Conservation (phyloP, 345 rosid genomes). For the Psidium friedrichsthalianum region DNA sequence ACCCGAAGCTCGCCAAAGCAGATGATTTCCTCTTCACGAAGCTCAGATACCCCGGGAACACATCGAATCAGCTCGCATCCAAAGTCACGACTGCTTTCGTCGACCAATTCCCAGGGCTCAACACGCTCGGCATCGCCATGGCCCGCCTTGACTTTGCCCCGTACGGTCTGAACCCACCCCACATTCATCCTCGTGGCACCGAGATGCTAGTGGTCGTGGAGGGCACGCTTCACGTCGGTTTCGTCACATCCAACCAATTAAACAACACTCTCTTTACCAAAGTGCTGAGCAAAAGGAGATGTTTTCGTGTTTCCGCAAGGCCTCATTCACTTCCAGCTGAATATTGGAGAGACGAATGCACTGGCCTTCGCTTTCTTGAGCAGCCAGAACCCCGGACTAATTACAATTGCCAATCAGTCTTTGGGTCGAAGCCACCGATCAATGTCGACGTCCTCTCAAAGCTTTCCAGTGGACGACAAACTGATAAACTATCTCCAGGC, state of each 20-base stretch:
- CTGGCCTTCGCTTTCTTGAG: not conserved
- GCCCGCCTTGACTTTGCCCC: not conserved
- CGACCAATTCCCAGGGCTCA: not conserved
- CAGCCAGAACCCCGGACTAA: conserved; percentile 1
- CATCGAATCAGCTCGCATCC: not conserved
- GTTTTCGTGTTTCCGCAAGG: not conserved
- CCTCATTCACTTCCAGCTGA: not conserved
- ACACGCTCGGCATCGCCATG: not conserved
- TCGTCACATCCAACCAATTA: not conserved
- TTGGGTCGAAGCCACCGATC: not conserved
- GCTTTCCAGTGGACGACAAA: not conserved
- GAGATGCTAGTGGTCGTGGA: not conserved
- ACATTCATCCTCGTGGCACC: not conserved
- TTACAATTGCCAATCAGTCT: not conserved
- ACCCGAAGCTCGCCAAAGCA: not conserved
- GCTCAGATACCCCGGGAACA: not conserved
- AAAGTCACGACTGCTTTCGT: not conserved
- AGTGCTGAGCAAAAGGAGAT: not conserved
- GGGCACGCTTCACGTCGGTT: not conserved
- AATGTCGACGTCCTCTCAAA: not conserved
- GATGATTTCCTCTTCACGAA: not conserved
- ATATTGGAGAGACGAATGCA: not conserved
- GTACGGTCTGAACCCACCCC: not conserved
- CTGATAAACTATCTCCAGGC: not conserved
- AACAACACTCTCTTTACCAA: not conserved